Evolutionary conservation across 139 green algal genomes (phyloP), one percentile per base, ranked within the genome.

Genomic region (Micractinium conductrix): DNA sequence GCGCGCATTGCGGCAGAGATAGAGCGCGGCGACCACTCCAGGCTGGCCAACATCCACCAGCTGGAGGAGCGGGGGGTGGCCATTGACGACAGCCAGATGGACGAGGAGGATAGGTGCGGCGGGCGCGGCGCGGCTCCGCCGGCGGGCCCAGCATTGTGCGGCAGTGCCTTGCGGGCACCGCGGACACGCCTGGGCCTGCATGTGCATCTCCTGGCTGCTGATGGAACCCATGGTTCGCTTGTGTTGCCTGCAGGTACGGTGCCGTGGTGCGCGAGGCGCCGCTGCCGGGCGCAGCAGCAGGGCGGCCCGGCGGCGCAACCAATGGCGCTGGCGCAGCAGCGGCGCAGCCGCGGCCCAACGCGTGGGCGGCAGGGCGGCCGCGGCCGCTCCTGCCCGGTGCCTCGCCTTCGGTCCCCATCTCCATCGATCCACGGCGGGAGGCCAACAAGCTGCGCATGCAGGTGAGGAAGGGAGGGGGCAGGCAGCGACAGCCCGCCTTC

Each of bases 91-190:
- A 50, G 78, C 42, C 85, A 96, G 86, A 80, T 96, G 63, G 94
- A 98, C 80, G 95, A 98, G 87, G 95, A 98, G 88, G 94, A 94
- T 65, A 87, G 89, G 65, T 98, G 96, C 81, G 95, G 92, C 0
- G 95, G 98, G 42, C 35, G 82, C 40, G 72, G 85, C 4, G 80
- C 68, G 19, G 42, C 80, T 0, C 40, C 50, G 35, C 40, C 69
- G 42, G 9, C 60, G 9, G n/a, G 63, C n/a, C 40, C 70, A 26
- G 30, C 62, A 0, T n/a, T n/a, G n/a, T n/a, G n/a, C n/a, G n/a
- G n/a, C n/a, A n/a, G n/a, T n/a, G n/a, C n/a, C n/a, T n/a, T n/a
- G n/a, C n/a, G n/a, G n/a, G n/a, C n/a, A n/a, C n/a, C n/a, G n/a
- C n/a, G n/a, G n/a, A n/a, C n/a, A n/a, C n/a, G n/a, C n/a, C n/a